Evolutionary conservation across 768 basidiomycete species (phyloP).

Genomic region (Saitozyma sp.): DNA sequence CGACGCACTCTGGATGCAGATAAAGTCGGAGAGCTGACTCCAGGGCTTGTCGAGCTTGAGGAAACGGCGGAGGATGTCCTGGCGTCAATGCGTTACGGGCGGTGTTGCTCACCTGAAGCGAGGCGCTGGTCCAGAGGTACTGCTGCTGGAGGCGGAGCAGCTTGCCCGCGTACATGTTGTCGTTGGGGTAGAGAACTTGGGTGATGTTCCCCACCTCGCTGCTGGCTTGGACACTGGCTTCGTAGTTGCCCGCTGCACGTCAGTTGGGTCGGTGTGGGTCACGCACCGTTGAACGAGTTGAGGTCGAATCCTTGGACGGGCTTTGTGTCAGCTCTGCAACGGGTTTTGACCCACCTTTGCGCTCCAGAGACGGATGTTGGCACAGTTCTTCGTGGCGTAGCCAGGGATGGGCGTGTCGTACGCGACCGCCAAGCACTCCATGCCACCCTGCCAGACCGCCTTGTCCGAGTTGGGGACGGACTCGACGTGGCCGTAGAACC

Average conservation of each 20-base stretch:
- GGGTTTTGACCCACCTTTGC: slow-evolving; percentile 42
- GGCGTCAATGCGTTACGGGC: slow-evolving; percentile 40
- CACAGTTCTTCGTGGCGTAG: slow-evolving; percentile 62
- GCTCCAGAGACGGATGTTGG: slow-evolving; percentile 68
- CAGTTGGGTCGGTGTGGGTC: slow-evolving; percentile 2
- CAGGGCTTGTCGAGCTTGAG: slow-evolving; percentile 77
- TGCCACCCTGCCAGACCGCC: slow-evolving; percentile 68
- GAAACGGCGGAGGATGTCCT: slow-evolving; percentile 86
- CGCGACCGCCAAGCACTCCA: slow-evolving; percentile 89
- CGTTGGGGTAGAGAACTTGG: slow-evolving; percentile 92
- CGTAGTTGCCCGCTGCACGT: slow-evolving; percentile 80
- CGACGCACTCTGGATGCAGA: slow-evolving; percentile 70
- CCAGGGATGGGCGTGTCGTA: slow-evolving; percentile 82
- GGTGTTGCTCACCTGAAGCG: slow-evolving; percentile 57
- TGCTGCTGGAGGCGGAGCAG: slow-evolving; percentile 83
- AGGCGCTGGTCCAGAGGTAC: slow-evolving; percentile 76
- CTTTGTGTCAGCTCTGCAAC: slow-evolving; percentile 52
- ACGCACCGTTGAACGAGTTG: slow-evolving; percentile 86
- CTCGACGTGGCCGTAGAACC: slow-evolving; percentile 85
- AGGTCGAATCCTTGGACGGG: slow-evolving; percentile 82
- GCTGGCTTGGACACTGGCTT: slow-evolving; percentile 78
- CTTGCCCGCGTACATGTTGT: slow-evolving; percentile 63
- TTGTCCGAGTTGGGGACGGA: slow-evolving; percentile 55
- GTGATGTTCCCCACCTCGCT: slow-evolving; percentile 93
- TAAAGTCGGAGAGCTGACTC: slow-evolving; percentile 74